Evolutionary conservation across 192 early-diverging fungal genomes (phyloP).

Genomic region (Coemansia sp.): DNA sequence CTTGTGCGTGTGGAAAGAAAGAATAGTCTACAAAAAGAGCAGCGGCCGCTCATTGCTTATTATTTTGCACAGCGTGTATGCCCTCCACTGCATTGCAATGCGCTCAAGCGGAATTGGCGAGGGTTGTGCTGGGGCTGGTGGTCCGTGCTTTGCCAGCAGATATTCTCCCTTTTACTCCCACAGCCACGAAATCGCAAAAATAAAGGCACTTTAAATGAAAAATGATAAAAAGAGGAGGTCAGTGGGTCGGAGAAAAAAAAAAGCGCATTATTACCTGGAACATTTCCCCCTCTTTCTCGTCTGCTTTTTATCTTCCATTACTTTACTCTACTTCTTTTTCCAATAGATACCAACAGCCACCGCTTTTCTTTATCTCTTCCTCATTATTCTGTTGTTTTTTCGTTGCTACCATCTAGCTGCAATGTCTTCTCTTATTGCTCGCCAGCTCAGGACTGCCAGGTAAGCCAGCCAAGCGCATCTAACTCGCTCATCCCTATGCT

Average conservation of each 20-base stretch:
- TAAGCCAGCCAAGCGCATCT: not conserved
- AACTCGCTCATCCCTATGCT: too few relatives aligned
- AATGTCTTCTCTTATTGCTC: constrained; percentile 17
- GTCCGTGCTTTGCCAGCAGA: constrained; percentile 9
- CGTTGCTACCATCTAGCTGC: not conserved
- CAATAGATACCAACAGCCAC: not conserved
- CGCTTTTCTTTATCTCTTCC: not conserved
- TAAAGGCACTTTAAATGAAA: constrained; percentile 9
- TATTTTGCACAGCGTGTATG: too few relatives aligned
- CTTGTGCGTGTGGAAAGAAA: too few relatives aligned
- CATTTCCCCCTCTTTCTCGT: not conserved
- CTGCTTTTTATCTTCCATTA: not conserved
- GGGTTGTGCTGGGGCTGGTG: not conserved
- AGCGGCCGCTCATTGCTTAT: too few relatives aligned
- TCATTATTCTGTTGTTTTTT: not conserved
- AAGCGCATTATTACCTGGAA: too few relatives aligned
- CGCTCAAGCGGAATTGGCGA: not conserved
- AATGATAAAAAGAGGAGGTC: too few relatives aligned
- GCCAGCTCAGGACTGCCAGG: constrained; percentile 22
- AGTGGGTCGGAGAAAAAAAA: too few relatives aligned
- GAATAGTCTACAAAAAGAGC: too few relatives aligned
- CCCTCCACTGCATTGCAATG: too few relatives aligned
- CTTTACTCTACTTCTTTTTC: not conserved
- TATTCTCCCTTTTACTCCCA: too few relatives aligned
- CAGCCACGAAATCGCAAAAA: not conserved